These are phyloP conservation scores for Colletotrichum agaves DNA, from an alignment of 2,329 filamentous ascomycete species.

Conservation along the genomic window DNA sequence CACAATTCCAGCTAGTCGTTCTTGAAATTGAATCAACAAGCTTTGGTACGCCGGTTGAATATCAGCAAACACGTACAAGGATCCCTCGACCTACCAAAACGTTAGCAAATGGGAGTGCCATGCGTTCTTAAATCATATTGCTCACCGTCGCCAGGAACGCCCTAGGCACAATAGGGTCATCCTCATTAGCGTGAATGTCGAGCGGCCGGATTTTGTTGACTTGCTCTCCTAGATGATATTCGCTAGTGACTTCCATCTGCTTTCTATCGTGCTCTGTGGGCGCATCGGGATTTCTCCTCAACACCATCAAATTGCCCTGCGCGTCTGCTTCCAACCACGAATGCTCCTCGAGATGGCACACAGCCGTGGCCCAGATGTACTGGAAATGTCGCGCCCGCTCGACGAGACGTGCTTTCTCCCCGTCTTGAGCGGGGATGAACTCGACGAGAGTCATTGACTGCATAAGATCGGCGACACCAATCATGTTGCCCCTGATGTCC, in stretches of 20 bases:
- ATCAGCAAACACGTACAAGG: slow-evolving; percentile 88
- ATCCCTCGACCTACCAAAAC: slow-evolving; percentile 79
- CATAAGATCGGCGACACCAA: slow-evolving; percentile 92
- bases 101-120: slow-evolving; percentile 35
- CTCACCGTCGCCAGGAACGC: slow-evolving; percentile 91
- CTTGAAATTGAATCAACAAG: slow-evolving; percentile 84
- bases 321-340: slow-evolving; percentile 87
- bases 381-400: slow-evolving; percentile 86
- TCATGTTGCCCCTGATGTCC: slow-evolving; percentile 76
- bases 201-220: slow-evolving; percentile 88
- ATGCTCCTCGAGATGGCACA: slow-evolving; percentile 77
- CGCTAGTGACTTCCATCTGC: slow-evolving; percentile 78
- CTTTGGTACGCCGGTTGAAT: slow-evolving; percentile 80
- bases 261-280: slow-evolving; percentile 79
- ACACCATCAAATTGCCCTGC: slow-evolving; percentile 85
- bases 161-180: slow-evolving; percentile 77
- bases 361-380: slow-evolving; percentile 82
- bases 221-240: slow-evolving; percentile 90
- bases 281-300: slow-evolving; percentile 78
- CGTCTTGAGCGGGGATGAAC: slow-evolving; percentile 68
- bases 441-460: slow-evolving; percentile 87
- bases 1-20: slow-evolving; percentile 73
- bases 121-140: background rate
- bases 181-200: slow-evolving; percentile 71
- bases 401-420: slow-evolving; percentile 69